Evolutionary conservation across 345 rosid species (phyloP).

Genomic region (Bruguiera gymnorhiza): DNA sequence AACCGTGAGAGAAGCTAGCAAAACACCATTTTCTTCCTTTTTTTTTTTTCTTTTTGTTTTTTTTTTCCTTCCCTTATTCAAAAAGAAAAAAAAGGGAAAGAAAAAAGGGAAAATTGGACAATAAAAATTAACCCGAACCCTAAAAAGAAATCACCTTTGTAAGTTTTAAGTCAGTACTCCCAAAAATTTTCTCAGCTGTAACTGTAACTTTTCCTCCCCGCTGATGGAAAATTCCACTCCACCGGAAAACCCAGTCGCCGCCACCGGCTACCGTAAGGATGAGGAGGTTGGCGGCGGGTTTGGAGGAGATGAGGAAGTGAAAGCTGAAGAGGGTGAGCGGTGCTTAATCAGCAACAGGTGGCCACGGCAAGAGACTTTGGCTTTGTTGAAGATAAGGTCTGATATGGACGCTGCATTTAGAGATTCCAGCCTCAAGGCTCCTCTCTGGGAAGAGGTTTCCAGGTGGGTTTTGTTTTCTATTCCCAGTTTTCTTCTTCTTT

Average conservation of each 20-base stretch:
- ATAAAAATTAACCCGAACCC: conserved; percentile 16
- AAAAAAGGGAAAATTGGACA: neutral
- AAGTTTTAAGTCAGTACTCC: conserved; percentile 2
- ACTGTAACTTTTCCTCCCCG: conserved; percentile 15
- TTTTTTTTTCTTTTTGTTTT: no score
- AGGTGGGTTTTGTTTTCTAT: conserved; percentile 19
- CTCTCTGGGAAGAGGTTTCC: conserved; percentile 33
- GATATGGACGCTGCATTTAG: conserved; percentile 27
- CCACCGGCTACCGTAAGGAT: conserved; percentile 15
- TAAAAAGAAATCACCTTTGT: conserved; percentile 18
- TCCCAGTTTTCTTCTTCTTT: neutral
- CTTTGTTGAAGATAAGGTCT: conserved; percentile 29
- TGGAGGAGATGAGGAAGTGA: conserved; percentile 21
- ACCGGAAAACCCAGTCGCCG: conserved; percentile 27
- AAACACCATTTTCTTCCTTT: neutral
- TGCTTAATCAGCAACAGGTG: conserved; percentile 23
- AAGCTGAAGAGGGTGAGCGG: conserved; percentile 42
- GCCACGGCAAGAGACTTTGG: conserved; percentile 29
- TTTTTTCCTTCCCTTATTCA: neutral
- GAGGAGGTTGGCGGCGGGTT: conserved; percentile 18
- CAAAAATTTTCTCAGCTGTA: conserved; percentile 14
- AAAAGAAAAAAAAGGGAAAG: neutral
- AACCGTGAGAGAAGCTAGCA: neutral
- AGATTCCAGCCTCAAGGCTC: conserved; percentile 21
- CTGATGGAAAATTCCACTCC: conserved; percentile 37